A percentile compares a stretch with the other conserved stretches of the same genome.
phyloP scores from a whole-genome alignment of 805 yeast species.

The Wickerhamiella slavikovae region DNA sequence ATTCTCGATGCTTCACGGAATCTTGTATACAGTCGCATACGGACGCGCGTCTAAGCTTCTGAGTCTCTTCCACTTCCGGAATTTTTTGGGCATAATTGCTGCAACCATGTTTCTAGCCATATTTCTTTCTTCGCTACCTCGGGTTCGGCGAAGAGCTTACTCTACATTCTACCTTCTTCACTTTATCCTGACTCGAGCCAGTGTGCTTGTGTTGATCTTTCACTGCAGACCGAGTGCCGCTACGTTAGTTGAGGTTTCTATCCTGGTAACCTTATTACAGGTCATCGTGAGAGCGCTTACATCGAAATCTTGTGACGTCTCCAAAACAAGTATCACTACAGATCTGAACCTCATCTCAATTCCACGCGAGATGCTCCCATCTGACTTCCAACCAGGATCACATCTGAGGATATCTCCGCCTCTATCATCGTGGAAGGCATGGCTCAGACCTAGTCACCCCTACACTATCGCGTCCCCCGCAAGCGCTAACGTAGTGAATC shows the following conservation, averaged over 20 bases:
- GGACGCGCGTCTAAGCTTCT: neutral
- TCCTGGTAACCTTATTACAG: conserved; percentile 34
- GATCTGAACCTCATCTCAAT: conserved; percentile 25
- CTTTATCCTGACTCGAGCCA: conserved; percentile 49
- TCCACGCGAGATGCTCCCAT: conserved; percentile 15
- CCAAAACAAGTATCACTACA: conserved; percentile 22
- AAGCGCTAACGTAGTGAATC: conserved; percentile 20
- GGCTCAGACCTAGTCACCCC: conserved; percentile 25
- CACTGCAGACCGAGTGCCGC: conserved; percentile 68
- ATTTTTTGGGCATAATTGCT: conserved; percentile 54
- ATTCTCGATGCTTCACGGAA: conserved; percentile 44
- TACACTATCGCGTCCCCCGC: conserved; percentile 29
- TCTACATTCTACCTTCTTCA: conserved; percentile 49
- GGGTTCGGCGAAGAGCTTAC: conserved; percentile 42
- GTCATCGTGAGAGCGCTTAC: conserved; percentile 26
- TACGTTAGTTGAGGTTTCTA: conserved; percentile 31
- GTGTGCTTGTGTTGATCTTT: conserved; percentile 41
- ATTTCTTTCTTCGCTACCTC: conserved; percentile 42
- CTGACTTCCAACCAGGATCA: conserved; percentile 25
- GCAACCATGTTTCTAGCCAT: conserved; percentile 28
- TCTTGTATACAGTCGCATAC: conserved; percentile 24
- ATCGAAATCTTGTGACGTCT: conserved; percentile 7
- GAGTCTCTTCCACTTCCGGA: conserved; percentile 19
- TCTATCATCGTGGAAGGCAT: conserved; percentile 15
- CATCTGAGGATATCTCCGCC: conserved; percentile 20